Evolutionary conservation across 306 rosid species (phyloP), one percentile per base, ranked within the genome.

Genomic region (Potentilla sterilis): DNA sequence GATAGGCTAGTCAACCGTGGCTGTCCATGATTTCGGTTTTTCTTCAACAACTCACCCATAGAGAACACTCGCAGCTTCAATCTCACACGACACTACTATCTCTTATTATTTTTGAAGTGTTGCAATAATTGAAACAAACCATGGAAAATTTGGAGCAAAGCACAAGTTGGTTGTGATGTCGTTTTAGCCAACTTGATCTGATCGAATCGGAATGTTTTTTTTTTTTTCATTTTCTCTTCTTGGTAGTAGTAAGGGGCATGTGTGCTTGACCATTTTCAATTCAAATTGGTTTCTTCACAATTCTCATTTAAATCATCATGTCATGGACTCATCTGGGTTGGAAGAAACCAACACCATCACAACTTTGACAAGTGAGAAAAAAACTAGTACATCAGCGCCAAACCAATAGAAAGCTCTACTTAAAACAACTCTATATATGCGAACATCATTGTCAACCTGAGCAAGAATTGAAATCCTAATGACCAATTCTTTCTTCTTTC

Each of bases 141-240:
- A 22, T 57, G 34, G 19, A 58, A 42, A 21, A n/a, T 34, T 21
- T 40, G 21, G 38, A 70, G 19, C 14, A 28, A 52, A 52, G 16
- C 15, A 72, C 28, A 21, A 1, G 52, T 40, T 41, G 54, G 54
- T 41, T 73, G 54, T 16, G 54, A 40, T 22, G 54, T 41, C 67
- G 76, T 22, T 73, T 73, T 72, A 40, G 66, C 61, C 40, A 32
- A 32, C 43, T 35, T 49, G 22, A 40, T 24, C 73, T 71, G 37
- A 52, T 72, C 37, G 48, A 72, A 55, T 22, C 68, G 15, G 76
- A 71, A 71, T 71, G 75, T 71, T 38, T 71, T 71, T 32, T 71
- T 71, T 32, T 15, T 18, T 3, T 65, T 40, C 69, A 3, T 38
- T 65, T 65, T 40, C 69, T 8, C 43, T 65, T 65, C 69, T 65